Evolutionary conservation across 1,139 yeast genomes (phyloP), one percentile per base, ranked within the genome.

Genomic region (Magnusiomyces suaveolens): DNA sequence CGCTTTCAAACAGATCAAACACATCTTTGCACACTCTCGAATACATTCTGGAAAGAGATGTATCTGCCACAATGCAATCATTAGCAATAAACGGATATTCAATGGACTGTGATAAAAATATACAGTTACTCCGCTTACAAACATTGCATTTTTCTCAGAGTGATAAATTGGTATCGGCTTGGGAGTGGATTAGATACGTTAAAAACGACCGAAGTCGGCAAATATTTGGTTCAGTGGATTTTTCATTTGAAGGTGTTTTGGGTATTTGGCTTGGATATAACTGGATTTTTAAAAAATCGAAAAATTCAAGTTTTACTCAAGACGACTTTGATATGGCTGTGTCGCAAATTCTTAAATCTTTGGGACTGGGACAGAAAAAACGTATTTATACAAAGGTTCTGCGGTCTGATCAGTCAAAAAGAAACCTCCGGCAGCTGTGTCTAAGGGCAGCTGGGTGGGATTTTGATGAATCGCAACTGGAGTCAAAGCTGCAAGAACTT

Each of bases 371-470:
- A 4, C 8, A 38, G 6, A 50, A 50, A 33, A 48, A 52, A 33
- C 46, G 54, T 1, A 51, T 50, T 43, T 60, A 54, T 44, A 54
- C 60, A 4, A 54, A 52, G 25, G 57, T 59, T 4, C 56, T 66
- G 32, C 65, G 69, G 2, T 57, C 64, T 0, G 59, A 65, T 3
- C 61, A 63, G 8, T 58, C 60, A 1, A 65, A 63, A 20, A 62
- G 61, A 16, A 62, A 64, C 1, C 90, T 85, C 64, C 72, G 98
- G 58, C 83, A 83, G 60, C 72, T 92, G 21, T 88, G 96, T 63
- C 73, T 92, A 69, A 81, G 86, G 49, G 87, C 87, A 2, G 84
- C 92, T 20, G 98, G 97, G 0, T 90, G 97, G 96, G 89, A 87
- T 64, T 82, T 87, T 63, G 84, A 90, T 1, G 79, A 80, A 29